These are phyloP conservation scores for Candida smagusa DNA, from an alignment of 1,139 yeast species.

Conservation along the genomic window DNA sequence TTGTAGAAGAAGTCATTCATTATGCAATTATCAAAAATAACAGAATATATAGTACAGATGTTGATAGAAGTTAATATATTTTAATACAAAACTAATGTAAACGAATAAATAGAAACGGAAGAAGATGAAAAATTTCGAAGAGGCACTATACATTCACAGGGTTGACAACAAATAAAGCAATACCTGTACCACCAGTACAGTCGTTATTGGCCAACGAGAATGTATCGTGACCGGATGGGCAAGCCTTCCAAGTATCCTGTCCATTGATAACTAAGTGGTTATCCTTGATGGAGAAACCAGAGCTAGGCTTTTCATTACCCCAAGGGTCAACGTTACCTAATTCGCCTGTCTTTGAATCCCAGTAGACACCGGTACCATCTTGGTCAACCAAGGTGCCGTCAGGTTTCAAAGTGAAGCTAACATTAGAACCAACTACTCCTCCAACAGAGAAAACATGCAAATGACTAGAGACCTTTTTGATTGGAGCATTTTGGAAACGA, in stretches of 20 bases:
- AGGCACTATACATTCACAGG: slow-evolving; percentile 6
- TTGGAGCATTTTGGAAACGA: slow-evolving; percentile 18
- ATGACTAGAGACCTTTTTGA: slow-evolving; percentile 26
- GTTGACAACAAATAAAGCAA: slow-evolving; percentile 17
- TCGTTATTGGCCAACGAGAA: slow-evolving; percentile 24
- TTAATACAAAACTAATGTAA: not conserved
- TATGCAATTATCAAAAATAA: too few species aligned
- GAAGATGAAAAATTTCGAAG: not conserved
- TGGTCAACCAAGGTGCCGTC: slow-evolving; percentile 29
- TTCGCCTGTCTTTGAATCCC: slow-evolving; percentile 26
- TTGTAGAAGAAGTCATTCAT: too few species aligned
- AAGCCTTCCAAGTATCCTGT: slow-evolving; percentile 21
- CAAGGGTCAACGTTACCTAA: slow-evolving; percentile 29
- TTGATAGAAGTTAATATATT: not conserved
- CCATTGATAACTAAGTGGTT: slow-evolving; percentile 22
- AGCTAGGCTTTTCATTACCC: slow-evolving; percentile 22
- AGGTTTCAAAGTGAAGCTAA: slow-evolving; percentile 19
- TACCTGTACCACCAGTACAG: slow-evolving; percentile 28
- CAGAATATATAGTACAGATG: too few species aligned
- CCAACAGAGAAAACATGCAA: slow-evolving; percentile 32
- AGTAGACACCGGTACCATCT: slow-evolving; percentile 23
- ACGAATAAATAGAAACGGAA: too few species aligned
- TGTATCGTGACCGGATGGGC: slow-evolving; percentile 24
- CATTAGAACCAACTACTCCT: slow-evolving; percentile 24
- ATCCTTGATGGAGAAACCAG: slow-evolving; percentile 22